These are phyloP conservation scores for Aureobasidium sp. DNA, from an alignment of 2,329 filamentous ascomycete genomes.

Conservation along the genomic window DNA sequence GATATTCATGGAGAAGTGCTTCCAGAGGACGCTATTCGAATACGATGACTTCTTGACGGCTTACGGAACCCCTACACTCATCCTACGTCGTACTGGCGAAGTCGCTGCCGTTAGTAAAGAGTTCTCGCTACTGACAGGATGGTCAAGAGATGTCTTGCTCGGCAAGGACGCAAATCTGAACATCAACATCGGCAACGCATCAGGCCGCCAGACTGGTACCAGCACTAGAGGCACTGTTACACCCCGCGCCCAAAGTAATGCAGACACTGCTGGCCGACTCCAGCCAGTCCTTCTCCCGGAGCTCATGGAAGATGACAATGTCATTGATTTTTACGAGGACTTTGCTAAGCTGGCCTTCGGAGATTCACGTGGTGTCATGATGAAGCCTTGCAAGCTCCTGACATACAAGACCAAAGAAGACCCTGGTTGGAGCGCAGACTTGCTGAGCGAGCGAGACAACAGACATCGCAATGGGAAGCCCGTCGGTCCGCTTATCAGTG, in stretches of 20 bases:
- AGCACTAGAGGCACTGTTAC: conserved; percentile 40
- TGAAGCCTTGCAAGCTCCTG: conserved; percentile 73
- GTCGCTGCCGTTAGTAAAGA: conserved; percentile 95
- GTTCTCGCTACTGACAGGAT: conserved; percentile 90
- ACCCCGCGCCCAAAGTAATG: conserved; percentile 28
- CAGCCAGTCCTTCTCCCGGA: conserved; percentile 88
- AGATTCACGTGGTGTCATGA: conserved; percentile 77
- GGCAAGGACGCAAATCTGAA: conserved; percentile 85
- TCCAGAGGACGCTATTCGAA: conserved; percentile 85
- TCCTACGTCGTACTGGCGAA: conserved; percentile 86
- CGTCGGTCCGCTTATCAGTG: conserved; percentile 34
- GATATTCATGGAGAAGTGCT: conserved; percentile 95
- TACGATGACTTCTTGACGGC: conserved; percentile 89
- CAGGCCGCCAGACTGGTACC: conserved; percentile 32
- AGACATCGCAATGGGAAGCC: conserved; percentile 19
- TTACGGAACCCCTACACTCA: conserved; percentile 81
- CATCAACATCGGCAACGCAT: conserved; percentile 60
- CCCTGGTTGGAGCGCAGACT: conserved; percentile 22
- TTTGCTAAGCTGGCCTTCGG: conserved; percentile 89
- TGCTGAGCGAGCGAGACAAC: conserved; percentile 13
- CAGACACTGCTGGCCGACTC: conserved; percentile 33
- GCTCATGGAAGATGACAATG: conserved; percentile 84
- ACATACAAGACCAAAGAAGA: conserved; percentile 76
- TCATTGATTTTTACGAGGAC: conserved; percentile 92
- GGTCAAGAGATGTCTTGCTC: conserved; percentile 81